phyloP scores from a whole-genome alignment of 306 rosid genomes.

The Adenanthera pavonina region DNA sequence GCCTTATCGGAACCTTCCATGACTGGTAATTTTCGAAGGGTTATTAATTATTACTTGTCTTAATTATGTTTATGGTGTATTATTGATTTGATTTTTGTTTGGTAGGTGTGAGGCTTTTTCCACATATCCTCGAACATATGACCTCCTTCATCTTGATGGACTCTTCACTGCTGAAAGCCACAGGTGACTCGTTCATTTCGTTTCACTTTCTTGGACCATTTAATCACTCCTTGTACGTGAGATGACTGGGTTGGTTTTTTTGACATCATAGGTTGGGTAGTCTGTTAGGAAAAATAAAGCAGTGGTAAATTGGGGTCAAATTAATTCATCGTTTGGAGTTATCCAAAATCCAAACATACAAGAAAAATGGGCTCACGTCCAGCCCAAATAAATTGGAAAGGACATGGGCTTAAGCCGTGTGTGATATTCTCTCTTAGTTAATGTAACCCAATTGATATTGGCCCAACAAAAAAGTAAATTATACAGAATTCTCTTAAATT shows the following conservation, averaged over 20 bases:
- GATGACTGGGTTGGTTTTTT: not conserved
- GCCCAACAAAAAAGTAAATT: too few relatives aligned
- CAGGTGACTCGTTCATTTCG: conserved; percentile 57
- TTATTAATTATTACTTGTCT: conserved; percentile 13
- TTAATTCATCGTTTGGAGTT: too few relatives aligned
- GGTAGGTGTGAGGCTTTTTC: conserved; percentile 98
- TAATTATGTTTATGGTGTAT: not conserved
- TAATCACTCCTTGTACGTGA: not conserved
- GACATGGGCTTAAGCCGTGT: too few relatives aligned
- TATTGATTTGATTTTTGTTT: conserved; percentile 40
- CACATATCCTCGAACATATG: conserved; percentile 95
- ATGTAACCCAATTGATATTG: too few relatives aligned
- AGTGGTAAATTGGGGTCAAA: too few relatives aligned
- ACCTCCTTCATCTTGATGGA: conserved; percentile 94
- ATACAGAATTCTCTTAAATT: too few relatives aligned
- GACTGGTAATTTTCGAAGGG: conserved; percentile 67
- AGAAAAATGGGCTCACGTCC: too few relatives aligned
- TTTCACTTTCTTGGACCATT: not conserved
- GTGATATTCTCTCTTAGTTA: too few relatives aligned
- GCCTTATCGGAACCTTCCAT: conserved; percentile 90
- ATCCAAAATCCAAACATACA: too few relatives aligned
- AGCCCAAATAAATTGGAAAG: too few relatives aligned
- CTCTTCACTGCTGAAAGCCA: conserved; percentile 90
- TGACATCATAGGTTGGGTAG: too few relatives aligned
- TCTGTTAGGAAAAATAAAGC: too few relatives aligned